Base-by-base conservation (phyloP, 371 early-diverging fungal genomes). In the Mycotypha africana region DNA sequence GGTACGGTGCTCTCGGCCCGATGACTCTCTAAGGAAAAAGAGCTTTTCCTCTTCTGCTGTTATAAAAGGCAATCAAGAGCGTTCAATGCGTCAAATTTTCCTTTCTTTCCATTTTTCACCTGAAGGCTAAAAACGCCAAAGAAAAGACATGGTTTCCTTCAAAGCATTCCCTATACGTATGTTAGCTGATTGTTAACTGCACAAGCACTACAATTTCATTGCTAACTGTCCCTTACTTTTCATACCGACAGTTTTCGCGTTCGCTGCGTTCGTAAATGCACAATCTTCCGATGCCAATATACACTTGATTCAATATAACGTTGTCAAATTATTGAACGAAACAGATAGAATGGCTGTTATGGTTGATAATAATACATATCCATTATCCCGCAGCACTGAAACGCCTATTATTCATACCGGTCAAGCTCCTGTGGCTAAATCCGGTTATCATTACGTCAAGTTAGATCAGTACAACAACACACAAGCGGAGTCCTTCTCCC, bases 371-470 rank as follows among this genome's bases (percentile, higher is more conserved):
- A 28, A 24, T 0, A 49, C 42, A 10, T 53, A 43, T 42, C 46
- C 39, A 11, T 37, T 58, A 11, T 22, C 37, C 9, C 23, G 42
- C 11, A n/a, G 30, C 5, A 21, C 10, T 8, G 21, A 19, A 3
- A 25, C 38, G 9, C 11, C n/a, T 0, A 43, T 49, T 11, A 31
- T 58, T 20, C 39, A 53, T 28, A 36, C 38, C 7, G 62, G 62
- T 14, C 38, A 38, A 12, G 62, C 62, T 20, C 62, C 62, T 30
- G 33, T 36, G 4, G 62, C 62, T 14, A 24, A 28, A n/a, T 19
- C 45, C 0, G 43, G 53, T 8, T 61, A 61, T 28, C 34, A 39
- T 2, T 61, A 61, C 17, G 45, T 46, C 26, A 49, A 52, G 7
- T 25, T 53, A 14, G 15, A 19, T 38, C 14, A 19, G 38, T 38